phyloP scores from a whole-genome alignment of 2,329 filamentous ascomycete species.

The Mycosphaerella arachidis region DNA sequence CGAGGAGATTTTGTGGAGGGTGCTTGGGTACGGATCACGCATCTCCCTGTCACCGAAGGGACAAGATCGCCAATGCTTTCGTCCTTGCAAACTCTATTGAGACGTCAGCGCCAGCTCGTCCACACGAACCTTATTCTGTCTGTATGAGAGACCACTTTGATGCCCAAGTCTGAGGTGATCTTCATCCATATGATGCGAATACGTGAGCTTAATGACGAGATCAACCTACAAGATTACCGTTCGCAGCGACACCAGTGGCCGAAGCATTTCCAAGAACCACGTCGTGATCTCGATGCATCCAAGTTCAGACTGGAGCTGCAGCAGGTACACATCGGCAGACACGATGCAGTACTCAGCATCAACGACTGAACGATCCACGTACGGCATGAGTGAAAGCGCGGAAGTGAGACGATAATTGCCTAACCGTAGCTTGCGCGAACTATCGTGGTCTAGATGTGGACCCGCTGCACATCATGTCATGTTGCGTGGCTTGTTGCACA shows the following conservation, averaged over 20 bases:
- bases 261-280: not conserved
- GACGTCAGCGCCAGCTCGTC: slow-evolving; percentile 3
- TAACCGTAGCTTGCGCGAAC: not conserved
- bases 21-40: not conserved
- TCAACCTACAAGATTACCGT: not conserved
- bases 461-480: not conserved
- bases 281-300: too few relatives aligned
- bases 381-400: too few relatives aligned
- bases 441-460: not conserved
- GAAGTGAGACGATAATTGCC: too few relatives aligned
- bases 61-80: not conserved
- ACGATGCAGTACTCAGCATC: not conserved
- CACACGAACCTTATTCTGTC: not conserved
- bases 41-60: not conserved
- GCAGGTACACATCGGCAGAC: too few relatives aligned
- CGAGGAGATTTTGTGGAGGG: not conserved
- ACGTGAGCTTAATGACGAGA: not conserved
- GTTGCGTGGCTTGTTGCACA: not conserved
- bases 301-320: too few relatives aligned
- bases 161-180: slow-evolving; percentile 1
- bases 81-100: slow-evolving; percentile 2
- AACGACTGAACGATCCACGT: too few relatives aligned
- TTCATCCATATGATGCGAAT: not conserved
- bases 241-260: too few relatives aligned
- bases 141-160: not conserved